A percentile compares a stretch with the other conserved stretches of the same genome.
These are phyloP conservation scores for Trametes sp. DNA, from an alignment of 1,284 basidiomycete species.

Conservation along the genomic window DNA sequence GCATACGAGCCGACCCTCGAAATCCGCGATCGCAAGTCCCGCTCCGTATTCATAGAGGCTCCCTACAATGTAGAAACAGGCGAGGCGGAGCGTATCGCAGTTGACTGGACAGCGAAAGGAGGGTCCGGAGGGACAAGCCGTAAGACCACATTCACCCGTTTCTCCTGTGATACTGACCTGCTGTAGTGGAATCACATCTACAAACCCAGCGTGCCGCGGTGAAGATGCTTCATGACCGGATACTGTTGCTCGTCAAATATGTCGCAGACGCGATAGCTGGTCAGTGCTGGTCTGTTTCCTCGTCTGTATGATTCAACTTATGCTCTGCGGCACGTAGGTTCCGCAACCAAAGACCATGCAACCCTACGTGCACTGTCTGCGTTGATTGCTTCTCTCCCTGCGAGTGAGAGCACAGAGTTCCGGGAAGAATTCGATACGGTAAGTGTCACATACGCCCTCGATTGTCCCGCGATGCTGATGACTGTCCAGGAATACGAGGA, in stretches of 20 bases:
- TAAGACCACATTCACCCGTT: constrained; percentile 48
- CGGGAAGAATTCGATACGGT: constrained; percentile 88
- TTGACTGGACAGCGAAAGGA: constrained; percentile 95
- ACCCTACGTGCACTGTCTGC: constrained; percentile 87
- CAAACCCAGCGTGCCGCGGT: constrained; percentile 94
- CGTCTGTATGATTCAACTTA: not conserved
- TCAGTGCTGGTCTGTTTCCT: constrained; percentile 41
- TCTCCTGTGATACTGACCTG: not conserved
- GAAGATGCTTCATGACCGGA: constrained; percentile 94
- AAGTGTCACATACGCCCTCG: constrained; percentile 33
- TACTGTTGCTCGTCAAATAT: constrained; percentile 85
- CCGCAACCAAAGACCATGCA: constrained; percentile 74
- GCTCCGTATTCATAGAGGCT: constrained; percentile 84
- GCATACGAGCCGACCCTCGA: constrained; percentile 91
- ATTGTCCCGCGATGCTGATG: not conserved
- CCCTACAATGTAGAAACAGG: constrained; percentile 93
- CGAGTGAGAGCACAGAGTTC: constrained; percentile 82
- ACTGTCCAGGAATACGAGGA: constrained; percentile 89
- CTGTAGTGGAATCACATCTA: constrained; percentile 85
- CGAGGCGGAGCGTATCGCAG: constrained; percentile 97
- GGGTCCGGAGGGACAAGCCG: constrained; percentile 83
- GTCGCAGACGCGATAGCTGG: constrained; percentile 79
- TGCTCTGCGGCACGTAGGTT: constrained; percentile 2
- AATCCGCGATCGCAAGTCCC: constrained; percentile 77
- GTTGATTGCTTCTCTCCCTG: constrained; percentile 86